These are phyloP conservation scores for Podila verticillata DNA, from an alignment of 192 early-diverging fungal genomes.

Conservation along the genomic window DNA sequence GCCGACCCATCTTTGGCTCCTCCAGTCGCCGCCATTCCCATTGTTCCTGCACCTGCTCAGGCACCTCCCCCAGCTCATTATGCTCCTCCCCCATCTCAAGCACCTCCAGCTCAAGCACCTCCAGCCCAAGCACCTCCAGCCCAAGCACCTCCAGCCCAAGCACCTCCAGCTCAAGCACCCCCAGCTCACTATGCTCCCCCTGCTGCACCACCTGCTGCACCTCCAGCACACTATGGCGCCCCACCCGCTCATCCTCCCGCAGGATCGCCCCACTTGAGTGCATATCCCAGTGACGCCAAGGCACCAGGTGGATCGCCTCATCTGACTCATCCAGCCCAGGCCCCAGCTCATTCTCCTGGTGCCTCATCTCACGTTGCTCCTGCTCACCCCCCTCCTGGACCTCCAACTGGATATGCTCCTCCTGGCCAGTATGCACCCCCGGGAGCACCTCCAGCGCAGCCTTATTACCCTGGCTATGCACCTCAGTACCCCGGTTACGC, in stretches of 20 bases:
- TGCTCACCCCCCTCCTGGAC: background rate
- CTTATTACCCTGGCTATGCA: background rate
- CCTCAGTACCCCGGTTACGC: background rate
- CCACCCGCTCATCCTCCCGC: background rate
- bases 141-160: background rate
- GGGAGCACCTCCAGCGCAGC: background rate
- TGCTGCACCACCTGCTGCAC: too few species aligned
- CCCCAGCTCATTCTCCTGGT: background rate
- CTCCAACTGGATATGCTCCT: background rate
- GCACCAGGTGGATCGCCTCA: slow-evolving; percentile 1
- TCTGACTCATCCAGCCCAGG: background rate
- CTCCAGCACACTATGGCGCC: background rate
- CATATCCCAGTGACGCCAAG: background rate
- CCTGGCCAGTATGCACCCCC: background rate
- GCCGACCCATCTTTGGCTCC: background rate
- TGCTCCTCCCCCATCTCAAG: background rate
- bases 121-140: background rate
- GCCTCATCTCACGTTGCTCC: background rate
- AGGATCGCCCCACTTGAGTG: background rate
- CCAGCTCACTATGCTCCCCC: too few species aligned
- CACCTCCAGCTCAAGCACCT: background rate
- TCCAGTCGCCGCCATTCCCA: background rate
- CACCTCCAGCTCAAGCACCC: background rate
- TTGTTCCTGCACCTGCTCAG: background rate
- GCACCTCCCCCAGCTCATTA: background rate